Base-by-base conservation (phyloP, 345 rosid species). In the Isatis tinctoria region DNA sequence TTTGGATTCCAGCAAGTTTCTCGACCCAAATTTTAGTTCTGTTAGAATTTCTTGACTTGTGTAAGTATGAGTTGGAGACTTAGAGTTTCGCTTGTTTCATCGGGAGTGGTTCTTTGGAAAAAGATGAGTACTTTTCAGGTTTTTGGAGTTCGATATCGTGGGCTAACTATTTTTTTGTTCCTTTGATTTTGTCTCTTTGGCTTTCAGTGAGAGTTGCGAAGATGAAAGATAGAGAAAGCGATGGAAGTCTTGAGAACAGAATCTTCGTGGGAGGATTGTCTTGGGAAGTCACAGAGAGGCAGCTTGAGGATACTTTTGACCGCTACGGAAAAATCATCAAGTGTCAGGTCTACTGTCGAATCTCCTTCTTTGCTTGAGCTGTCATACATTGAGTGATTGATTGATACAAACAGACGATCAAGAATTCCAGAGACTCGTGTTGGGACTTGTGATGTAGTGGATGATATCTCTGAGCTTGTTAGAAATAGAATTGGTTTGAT, bases 241-340 rank as follows among this genome's bases (percentile, higher is more conserved):
- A 84, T 1, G 89, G 84, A 28, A 87, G 81, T 76, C 90, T 91
- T 43, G 96, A 88, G 28, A 74, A 83, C 75, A 77, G 93, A 41
- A 88, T 94, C 65, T 91, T 94, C 74, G 92, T 94, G 0, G 98
- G 97, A 45, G 98, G 97, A 1, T 82, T 94, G 69, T 83, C 96
- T 13, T 85, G 87, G 89, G 94, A 88, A 71, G 79, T 90, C 66
- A 85, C 87, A 13, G 97, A 90, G 74, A 88, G 90, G 8, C 90
- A 91, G 83, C 95, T 94, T 75, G 88, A 91, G 81, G 77, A 67
- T 59, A 78, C 87, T 45, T 94, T 94, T 83, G 74, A 80, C 43
- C 96, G 93, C 49, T 94, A 83, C 60, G 96, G 97, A 9, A 91
- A 91, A 84, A 82, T 94, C 66, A 41, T 77, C 60, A 89, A 88